phyloP scores from a whole-genome alignment of 78 protist genomes.

The Dictyostelium brefeldianum region DNA sequence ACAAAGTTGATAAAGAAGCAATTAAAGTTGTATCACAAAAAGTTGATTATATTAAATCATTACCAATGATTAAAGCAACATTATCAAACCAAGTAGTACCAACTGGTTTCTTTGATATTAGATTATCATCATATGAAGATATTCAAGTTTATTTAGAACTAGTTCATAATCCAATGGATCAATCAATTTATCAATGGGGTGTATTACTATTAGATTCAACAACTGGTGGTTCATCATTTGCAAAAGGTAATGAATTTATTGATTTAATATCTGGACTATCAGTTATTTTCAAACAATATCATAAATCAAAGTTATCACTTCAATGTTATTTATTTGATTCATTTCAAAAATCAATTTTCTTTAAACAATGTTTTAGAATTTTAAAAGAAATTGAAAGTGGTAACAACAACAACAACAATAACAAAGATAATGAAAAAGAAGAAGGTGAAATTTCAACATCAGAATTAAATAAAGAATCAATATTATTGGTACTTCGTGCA shows the following conservation, averaged over 20 bases:
- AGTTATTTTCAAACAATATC: not conserved
- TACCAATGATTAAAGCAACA: slow-evolving; percentile 14
- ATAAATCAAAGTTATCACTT: slow-evolving; percentile 7
- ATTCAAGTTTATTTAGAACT: slow-evolving; percentile 19
- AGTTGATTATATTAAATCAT: not conserved
- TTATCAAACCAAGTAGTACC: not conserved
- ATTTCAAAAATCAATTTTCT: slow-evolving; percentile 33
- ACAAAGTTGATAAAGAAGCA: not conserved
- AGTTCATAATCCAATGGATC: not conserved
- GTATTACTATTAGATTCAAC: not conserved
- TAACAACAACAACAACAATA: too few species aligned
- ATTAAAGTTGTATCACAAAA: not conserved
- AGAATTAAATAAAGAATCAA: not conserved
- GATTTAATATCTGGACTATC: not conserved
- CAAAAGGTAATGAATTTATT: not conserved
- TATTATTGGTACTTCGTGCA: not conserved
- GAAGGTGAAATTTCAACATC: too few species aligned
- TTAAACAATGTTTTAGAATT: not conserved
- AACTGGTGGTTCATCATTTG: not conserved
- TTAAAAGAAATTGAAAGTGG: not conserved
- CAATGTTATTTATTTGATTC: slow-evolving; percentile 33
- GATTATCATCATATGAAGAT: slow-evolving; percentile 39
- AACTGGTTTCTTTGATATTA: slow-evolving; percentile 3
- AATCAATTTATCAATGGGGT: slow-evolving; percentile 31
- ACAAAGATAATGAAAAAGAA: not conserved